phyloP scores from a whole-genome alignment of 805 yeast genomes.

The Candida yuanshanica region DNA sequence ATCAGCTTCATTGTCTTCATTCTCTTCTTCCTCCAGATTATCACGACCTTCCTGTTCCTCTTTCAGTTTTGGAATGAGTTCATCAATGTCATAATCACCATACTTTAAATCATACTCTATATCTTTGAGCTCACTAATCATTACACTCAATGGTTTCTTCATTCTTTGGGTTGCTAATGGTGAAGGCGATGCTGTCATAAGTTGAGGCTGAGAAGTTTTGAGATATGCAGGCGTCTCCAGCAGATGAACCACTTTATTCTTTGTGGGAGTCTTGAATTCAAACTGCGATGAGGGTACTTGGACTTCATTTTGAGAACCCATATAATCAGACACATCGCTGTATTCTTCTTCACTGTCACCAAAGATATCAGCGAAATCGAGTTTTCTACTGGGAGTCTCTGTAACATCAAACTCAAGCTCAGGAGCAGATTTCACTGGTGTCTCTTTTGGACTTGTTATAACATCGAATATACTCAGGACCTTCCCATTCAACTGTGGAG shows the following conservation, averaged over 20 bases:
- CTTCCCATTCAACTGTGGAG: conserved; percentile 80
- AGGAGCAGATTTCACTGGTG: conserved; percentile 10
- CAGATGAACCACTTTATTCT: conserved; percentile 1
- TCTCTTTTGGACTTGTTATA: conserved; percentile 12
- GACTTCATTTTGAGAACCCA: not conserved
- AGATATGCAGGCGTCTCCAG: conserved; percentile 43
- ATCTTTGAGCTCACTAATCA: conserved; percentile 41
- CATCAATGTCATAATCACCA: conserved; percentile 19
- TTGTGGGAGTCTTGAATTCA: conserved; percentile 17
- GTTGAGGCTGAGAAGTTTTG: conserved; percentile 11
- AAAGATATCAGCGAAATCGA: not conserved
- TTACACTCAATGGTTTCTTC: conserved; percentile 35
- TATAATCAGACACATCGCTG: not conserved
- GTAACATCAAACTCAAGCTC: not conserved
- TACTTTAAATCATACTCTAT: conserved; percentile 26
- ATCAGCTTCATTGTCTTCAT: conserved; percentile 4
- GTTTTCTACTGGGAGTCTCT: conserved; percentile 3
- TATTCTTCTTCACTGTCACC: not conserved
- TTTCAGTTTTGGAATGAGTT: conserved; percentile 14
- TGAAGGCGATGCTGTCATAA: conserved; percentile 21
- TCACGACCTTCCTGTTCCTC: no score
- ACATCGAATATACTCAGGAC: conserved; percentile 66
- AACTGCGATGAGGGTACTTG: not conserved
- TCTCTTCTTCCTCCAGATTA: conserved; percentile 16
- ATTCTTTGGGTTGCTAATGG: conserved; percentile 24